Conservation (phyloP, 2,329 filamentous ascomycete genomes). For the Trichoderma polysporum region DNA sequence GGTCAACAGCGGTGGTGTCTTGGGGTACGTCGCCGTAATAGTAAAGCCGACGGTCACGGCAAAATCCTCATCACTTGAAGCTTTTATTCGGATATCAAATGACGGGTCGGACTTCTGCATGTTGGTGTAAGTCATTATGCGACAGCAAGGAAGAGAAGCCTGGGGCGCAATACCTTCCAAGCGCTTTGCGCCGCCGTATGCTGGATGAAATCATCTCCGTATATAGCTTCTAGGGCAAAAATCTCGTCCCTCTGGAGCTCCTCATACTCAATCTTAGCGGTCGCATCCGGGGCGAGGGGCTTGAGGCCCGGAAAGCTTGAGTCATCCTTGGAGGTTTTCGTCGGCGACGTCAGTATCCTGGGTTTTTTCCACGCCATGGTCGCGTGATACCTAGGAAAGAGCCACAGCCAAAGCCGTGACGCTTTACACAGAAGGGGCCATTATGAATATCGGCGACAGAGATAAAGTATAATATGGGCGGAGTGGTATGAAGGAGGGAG, state of each 20-base stretch:
- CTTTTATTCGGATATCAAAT: slow-evolving; percentile 77
- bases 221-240: slow-evolving; percentile 82
- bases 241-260: slow-evolving; percentile 87
- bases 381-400: slow-evolving; percentile 37
- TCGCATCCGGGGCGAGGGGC: slow-evolving; percentile 42
- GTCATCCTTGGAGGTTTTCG: slow-evolving; percentile 45
- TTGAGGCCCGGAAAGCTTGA: slow-evolving; percentile 54
- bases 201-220: slow-evolving; percentile 81
- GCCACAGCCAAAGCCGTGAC: slow-evolving; percentile 56
- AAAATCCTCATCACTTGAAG: slow-evolving; percentile 70
- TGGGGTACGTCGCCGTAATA: slow-evolving; percentile 88
- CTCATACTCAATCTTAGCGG: slow-evolving; percentile 64
- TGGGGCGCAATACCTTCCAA: slow-evolving; percentile 67
- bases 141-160: slow-evolving; percentile 22
- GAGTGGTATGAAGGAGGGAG: slow-evolving; percentile 11
- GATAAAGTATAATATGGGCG: not conserved
- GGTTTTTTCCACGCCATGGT: slow-evolving; percentile 55
- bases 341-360: slow-evolving; percentile 49
- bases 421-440: slow-evolving; percentile 50
- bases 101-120: slow-evolving; percentile 73
- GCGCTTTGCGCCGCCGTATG: slow-evolving; percentile 69
- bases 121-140: slow-evolving; percentile 24
- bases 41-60: slow-evolving; percentile 72
- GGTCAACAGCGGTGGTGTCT: slow-evolving; percentile 70
- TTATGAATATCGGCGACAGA: slow-evolving; percentile 27